phyloP scores from a whole-genome alignment of 768 basidiomycete genomes.

The Auricularia auricula-judae region DNA sequence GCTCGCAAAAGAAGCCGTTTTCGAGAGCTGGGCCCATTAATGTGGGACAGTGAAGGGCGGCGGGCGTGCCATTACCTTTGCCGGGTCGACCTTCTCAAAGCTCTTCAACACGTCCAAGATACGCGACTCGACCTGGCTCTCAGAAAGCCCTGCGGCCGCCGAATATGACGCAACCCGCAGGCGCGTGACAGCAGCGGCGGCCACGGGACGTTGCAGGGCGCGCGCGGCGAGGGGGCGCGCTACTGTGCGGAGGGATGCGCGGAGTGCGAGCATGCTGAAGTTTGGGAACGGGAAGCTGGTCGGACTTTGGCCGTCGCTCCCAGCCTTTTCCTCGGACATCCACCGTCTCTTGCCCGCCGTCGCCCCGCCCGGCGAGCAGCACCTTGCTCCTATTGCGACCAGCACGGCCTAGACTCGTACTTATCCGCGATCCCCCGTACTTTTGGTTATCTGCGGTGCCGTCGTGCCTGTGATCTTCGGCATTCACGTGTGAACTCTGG shows the following conservation, averaged over 20 bases:
- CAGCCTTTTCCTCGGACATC: not conserved
- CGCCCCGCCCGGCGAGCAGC: too few species aligned
- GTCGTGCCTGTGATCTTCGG: too few species aligned
- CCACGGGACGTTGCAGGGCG: not conserved
- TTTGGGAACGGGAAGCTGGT: not conserved
- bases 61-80: slow-evolving; percentile 43
- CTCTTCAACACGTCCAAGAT: slow-evolving; percentile 76
- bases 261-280: not conserved
- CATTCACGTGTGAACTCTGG: too few species aligned
- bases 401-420: too few species aligned
- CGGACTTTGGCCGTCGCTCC: not conserved
- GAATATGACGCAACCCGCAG: slow-evolving; percentile 40
- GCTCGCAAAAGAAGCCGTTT: slow-evolving; percentile 54
- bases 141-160: slow-evolving; percentile 52
- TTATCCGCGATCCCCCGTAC: too few species aligned
- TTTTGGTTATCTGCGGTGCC: too few species aligned
- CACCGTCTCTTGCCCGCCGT: not conserved
- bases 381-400: too few species aligned
- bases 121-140: slow-evolving; percentile 58
- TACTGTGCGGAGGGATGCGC: not conserved
- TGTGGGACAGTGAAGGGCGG: slow-evolving; percentile 5
- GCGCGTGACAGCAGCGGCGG: not conserved
- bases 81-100: slow-evolving; percentile 77
- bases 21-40: slow-evolving; percentile 40
- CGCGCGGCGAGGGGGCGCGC: not conserved